Percentiles rank a stretch among this genome's conserved stretches.
These are phyloP conservation scores for Nepenthes alata DNA, from an alignment of 179 eudicot species.

Conservation along the genomic window DNA sequence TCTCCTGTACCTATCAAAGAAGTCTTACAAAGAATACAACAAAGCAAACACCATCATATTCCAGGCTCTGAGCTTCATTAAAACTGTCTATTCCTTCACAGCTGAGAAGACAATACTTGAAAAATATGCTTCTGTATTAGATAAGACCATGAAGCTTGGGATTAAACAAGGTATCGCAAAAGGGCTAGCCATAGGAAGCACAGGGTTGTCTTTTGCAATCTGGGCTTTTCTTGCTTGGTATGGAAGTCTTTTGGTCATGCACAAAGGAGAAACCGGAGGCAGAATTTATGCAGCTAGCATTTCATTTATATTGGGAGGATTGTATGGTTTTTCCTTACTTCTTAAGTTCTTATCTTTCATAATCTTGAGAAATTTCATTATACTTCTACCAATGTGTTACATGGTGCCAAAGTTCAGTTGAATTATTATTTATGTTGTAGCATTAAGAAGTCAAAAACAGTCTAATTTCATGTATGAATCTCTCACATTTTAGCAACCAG, in stretches of 20 bases:
- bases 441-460: too few relatives aligned
- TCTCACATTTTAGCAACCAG: too few relatives aligned
- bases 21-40: constrained; percentile 49
- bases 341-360: background rate
- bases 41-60: constrained; percentile 59
- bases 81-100: constrained; percentile 76
- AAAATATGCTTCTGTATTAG: constrained; percentile 47
- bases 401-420: too few relatives aligned
- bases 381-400: too few relatives aligned
- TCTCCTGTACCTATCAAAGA: constrained; percentile 46
- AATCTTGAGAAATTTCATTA: too few relatives aligned
- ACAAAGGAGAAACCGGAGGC: constrained; percentile 81
- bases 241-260: constrained; percentile 77
- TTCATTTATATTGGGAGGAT: constrained; percentile 77
- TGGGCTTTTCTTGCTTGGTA: constrained; percentile 98
- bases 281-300: constrained; percentile 65
- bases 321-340: constrained; percentile 32
- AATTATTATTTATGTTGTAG: too few relatives aligned
- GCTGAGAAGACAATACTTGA: constrained; percentile 66
- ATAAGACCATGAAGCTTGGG: constrained; percentile 51
- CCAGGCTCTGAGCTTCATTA: constrained; percentile 76
- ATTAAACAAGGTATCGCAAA: constrained; percentile 72
- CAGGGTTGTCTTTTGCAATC: constrained; percentile 69
- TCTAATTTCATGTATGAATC: too few relatives aligned
- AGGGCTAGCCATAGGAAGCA: constrained; percentile 84